Base-by-base conservation (phyloP, 768 basidiomycete species). In the Neoboletus brunneissimus region DNA sequence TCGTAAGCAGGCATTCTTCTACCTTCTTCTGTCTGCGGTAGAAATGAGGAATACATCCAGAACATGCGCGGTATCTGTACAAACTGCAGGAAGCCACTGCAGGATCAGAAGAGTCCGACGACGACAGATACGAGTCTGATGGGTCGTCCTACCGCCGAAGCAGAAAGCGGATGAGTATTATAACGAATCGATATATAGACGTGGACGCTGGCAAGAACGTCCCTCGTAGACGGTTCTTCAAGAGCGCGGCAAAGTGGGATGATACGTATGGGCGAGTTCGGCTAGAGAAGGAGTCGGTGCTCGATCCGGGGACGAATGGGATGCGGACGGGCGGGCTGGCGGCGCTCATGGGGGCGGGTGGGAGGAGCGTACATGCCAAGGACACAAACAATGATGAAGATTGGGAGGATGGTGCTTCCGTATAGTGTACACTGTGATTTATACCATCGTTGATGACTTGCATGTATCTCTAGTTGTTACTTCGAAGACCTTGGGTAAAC, bases 11-110 rank as follows among this genome's bases (percentile, higher is more conserved):
- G 13, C 4, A 5, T 49, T 38, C 35, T 22, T 6, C 34, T 20
- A 3, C 16, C 5, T 42, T 23, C 18, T 27, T 32, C 2, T 31
- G 8, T 20, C 15, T 38, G 15, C 13, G 9, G 49, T 13, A 3
- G 23, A 43, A 5, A 44, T 53, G 43, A 63, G 11, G 48, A 23
- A 44, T 8, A 37, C 23, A 4, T 25, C 0, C 67, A 89, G 88
- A 87, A 71, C 85, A 89, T 48, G 77, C 82, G 10, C 79, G 82
- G 51, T 86, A 85, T 62, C 76, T 89, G 12, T 88, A 87, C 65
- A 76, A 76, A 22, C 71, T 84, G 0, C 85, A 83, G 66, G 82
- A 79, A 29, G 74, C 77, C 9, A 76, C 78, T 47, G 76, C 76
- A 7, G 69, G 73, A 8, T 77, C 76, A 0, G 79, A 81, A 44